Conservation (phyloP, 2,329 filamentous ascomycete species). For the Neophaeococcomyces mojaviensis region DNA sequence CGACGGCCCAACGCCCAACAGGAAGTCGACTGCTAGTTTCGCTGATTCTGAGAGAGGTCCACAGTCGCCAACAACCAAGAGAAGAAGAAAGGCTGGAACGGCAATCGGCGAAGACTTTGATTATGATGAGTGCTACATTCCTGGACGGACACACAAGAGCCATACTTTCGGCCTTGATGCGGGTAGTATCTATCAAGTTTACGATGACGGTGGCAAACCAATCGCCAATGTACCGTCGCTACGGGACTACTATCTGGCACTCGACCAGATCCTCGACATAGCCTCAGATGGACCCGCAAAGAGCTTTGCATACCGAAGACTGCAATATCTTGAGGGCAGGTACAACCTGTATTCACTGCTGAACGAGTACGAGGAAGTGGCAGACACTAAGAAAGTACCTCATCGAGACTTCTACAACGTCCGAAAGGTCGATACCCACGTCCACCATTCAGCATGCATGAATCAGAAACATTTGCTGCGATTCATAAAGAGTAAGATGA, state of each 20-base stretch:
- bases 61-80: slow-evolving; percentile 38
- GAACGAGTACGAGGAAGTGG: slow-evolving; percentile 96
- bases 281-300: slow-evolving; percentile 94
- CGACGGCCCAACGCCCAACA: slow-evolving; percentile 7
- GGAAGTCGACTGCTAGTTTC: slow-evolving; percentile 26
- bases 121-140: slow-evolving; percentile 62
- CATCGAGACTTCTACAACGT: slow-evolving; percentile 99
- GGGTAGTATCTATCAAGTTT: slow-evolving; percentile 87
- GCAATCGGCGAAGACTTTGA: slow-evolving; percentile 91
- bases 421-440: slow-evolving; percentile 95
- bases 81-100: slow-evolving; percentile 72
- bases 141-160: slow-evolving; percentile 62
- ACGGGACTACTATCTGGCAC: slow-evolving; percentile 90
- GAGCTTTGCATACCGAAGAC: slow-evolving; percentile 87
- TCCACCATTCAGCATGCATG: slow-evolving; percentile 99
- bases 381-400: slow-evolving; percentile 94
- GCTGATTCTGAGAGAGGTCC: slow-evolving; percentile 24
- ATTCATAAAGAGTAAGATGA: slow-evolving; percentile 99
- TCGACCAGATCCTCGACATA: slow-evolving; percentile 78
- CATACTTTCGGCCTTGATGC: slow-evolving; percentile 74
- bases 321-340: slow-evolving; percentile 94
- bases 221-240: slow-evolving; percentile 82
- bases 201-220: slow-evolving; percentile 59
- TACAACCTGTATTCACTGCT: slow-evolving; percentile 90
- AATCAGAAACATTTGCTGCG: slow-evolving; percentile 97